Percentiles rank a stretch among this genome's conserved stretches.
phyloP scores from a whole-genome alignment of 2,329 filamentous ascomycete genomes.

The Ambrosiella beaveri region DNA sequence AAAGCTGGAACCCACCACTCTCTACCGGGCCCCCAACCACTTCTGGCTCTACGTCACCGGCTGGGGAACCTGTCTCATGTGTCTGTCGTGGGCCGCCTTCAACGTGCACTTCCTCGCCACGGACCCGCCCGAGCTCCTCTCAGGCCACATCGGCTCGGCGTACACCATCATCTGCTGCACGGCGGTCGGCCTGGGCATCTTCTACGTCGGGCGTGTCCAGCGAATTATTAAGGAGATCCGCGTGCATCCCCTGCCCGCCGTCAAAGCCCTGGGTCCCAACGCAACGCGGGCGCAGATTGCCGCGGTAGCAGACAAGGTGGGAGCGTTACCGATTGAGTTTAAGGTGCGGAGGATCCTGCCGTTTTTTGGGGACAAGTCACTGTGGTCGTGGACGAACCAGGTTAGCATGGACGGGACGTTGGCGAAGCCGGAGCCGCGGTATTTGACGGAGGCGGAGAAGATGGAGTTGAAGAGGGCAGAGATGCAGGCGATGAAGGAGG shows the following conservation, averaged over 20 bases:
- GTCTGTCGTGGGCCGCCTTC: constrained; percentile 31
- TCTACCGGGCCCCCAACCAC: constrained; percentile 50
- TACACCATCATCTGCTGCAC: constrained; percentile 41
- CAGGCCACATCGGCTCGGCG: constrained; percentile 37
- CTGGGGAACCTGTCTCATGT: constrained; percentile 37
- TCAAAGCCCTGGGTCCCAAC: constrained; percentile 12
- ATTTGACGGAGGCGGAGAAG: constrained; percentile 21
- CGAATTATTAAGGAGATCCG: constrained; percentile 41
- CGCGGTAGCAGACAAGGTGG: constrained; percentile 14
- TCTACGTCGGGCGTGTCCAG: constrained; percentile 39
- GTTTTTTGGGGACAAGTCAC: constrained; percentile 26
- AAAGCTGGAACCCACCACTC: constrained; percentile 35
- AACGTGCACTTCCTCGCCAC: constrained; percentile 33
- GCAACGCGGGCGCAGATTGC: constrained; percentile 11
- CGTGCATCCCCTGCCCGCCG: constrained; percentile 27
- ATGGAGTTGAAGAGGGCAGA: constrained; percentile 21
- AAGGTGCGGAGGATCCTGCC: constrained; percentile 33
- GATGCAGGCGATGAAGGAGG: constrained; percentile 22
- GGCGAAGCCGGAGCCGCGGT: constrained; percentile 22
- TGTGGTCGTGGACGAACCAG: constrained; percentile 21
- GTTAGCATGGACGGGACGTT: constrained; percentile 23
- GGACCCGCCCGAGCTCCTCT: constrained; percentile 29
- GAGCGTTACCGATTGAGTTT: constrained; percentile 34
- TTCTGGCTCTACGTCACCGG: constrained; percentile 43
- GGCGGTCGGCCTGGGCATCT: constrained; percentile 42